Evolutionary conservation across 2,329 filamentous ascomycete genomes (phyloP), one percentile per base, ranked within the genome.

Genomic region (Colletotrichum acutatum): DNA sequence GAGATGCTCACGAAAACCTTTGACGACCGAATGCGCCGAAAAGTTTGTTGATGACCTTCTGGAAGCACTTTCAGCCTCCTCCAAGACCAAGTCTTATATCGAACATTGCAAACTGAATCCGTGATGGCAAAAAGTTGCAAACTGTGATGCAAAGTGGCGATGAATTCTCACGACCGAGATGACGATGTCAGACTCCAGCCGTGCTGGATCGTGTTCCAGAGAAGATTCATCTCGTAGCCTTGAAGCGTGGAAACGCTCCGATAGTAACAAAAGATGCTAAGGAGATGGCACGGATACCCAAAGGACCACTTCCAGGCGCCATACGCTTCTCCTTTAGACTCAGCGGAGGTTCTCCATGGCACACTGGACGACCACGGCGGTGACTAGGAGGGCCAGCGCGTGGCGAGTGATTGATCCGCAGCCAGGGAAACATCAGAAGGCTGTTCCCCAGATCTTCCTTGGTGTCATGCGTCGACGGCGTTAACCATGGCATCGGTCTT

Each of bases 251-350:
- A 60, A 32, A 37, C 24, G 28, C 57, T 60, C 57, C 57, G 57
- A 8, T 19, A 42, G 16, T 12, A 37, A 22, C 57, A 60, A 42
- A 37, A 60, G 26, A 19, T 60, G 28, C 57, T 26, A 60, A 42
- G 57, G 28, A 26, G 34, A 60, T 32, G 57, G 57, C 34, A 60
- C 57, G 57, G 57, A 60, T 60, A 19, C 30, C 57, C 24, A 60
- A 34, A 34, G 28, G 34, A 60, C 57, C 57, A 30, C 57, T 58
- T 32, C 34, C 57, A 37, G 22, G 30, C 30, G 57, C 57, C 30
- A 60, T 28, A 12, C 28, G 57, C 34, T 26, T 42, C 57, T 24
- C 34, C 57, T 58, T 37, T 60, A 30, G 57, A 32, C 28, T 34
- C 24, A 30, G 19, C 57, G 57, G 57, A 60, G 57, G 57, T 60